Evolutionary conservation across 148 eudicot genomes (phyloP).

Genomic region (Chenopodium formosanum): DNA sequence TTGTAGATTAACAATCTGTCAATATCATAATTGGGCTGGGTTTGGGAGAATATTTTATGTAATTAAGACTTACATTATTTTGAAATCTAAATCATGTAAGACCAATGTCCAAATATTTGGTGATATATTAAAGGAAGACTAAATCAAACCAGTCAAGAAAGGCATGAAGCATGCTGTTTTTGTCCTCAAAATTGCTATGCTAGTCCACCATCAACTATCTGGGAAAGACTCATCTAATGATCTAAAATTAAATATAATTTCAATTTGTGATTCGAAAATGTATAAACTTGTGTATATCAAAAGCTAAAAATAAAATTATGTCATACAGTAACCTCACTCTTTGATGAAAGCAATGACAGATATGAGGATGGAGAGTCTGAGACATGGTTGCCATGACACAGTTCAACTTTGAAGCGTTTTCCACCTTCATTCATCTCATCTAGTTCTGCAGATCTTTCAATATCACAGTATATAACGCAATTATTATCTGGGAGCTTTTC

Average conservation of each 20-base stretch:
- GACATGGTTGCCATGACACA: neutral
- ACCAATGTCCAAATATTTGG: too few species aligned
- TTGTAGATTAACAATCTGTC: neutral
- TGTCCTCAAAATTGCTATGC: neutral
- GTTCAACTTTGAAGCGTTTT: constrained; percentile 13
- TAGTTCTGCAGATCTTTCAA: neutral
- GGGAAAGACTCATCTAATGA: constrained; percentile 2
- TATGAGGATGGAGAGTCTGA: neutral
- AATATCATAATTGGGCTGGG: neutral
- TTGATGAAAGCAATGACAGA: constrained; percentile 14
- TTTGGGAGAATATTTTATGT: neutral
- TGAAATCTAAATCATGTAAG: too few species aligned
- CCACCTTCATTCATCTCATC: neutral
- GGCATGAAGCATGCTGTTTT: constrained; percentile 40
- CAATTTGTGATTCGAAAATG: neutral
- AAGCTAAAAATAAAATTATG: neutral
- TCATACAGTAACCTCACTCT: neutral
- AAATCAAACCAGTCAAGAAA: constrained; percentile 2
- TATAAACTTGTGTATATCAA: neutral
- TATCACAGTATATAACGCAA: neutral
- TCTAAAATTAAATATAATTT: neutral
- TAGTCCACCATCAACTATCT: constrained; percentile 13
- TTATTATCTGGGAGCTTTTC: neutral
- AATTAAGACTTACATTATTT: too few species aligned
- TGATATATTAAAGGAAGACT: neutral